phyloP scores from a whole-genome alignment of 306 rosid genomes.

The Geum urbanum region DNA sequence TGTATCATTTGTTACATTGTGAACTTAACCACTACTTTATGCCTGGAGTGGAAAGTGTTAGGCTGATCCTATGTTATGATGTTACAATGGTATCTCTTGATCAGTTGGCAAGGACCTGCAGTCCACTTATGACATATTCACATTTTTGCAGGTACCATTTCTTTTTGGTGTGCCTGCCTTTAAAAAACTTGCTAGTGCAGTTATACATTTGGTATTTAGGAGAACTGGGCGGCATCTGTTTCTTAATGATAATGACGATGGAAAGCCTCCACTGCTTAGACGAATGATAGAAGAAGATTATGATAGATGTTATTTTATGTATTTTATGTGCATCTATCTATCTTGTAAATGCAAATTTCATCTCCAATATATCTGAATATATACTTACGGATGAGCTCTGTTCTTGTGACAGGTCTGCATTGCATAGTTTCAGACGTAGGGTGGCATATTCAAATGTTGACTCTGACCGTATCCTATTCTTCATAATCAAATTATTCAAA shows the following conservation, averaged over 20 bases:
- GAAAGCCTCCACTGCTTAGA: constrained; percentile 87
- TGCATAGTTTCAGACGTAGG: constrained; percentile 67
- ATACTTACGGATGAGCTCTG: background rate
- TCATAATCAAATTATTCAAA: background rate
- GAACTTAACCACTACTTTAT: background rate
- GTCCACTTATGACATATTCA: background rate
- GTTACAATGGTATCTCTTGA: background rate
- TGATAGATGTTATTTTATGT: constrained; percentile 69
- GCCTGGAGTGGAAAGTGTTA: background rate
- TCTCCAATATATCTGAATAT: background rate
- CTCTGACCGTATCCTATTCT: constrained; percentile 77
- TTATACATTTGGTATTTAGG: constrained; percentile 89
- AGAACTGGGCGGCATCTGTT: constrained; percentile 98
- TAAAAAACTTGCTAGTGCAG: constrained; percentile 66
- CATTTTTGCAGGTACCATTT: constrained; percentile 75
- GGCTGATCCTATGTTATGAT: constrained; percentile 2
- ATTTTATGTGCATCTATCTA: constrained; percentile 33
- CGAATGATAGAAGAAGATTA: constrained; percentile 77
- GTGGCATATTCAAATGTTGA: constrained; percentile 82
- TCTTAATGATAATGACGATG: constrained; percentile 70
- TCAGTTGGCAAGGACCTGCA: background rate
- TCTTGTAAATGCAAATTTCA: background rate
- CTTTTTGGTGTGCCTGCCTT: constrained; percentile 87
- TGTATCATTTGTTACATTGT: background rate
- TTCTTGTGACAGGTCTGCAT: constrained; percentile 73